These are phyloP conservation scores for Neoascochyta sp. DNA, from an alignment of 2,329 filamentous ascomycete species.

Conservation along the genomic window DNA sequence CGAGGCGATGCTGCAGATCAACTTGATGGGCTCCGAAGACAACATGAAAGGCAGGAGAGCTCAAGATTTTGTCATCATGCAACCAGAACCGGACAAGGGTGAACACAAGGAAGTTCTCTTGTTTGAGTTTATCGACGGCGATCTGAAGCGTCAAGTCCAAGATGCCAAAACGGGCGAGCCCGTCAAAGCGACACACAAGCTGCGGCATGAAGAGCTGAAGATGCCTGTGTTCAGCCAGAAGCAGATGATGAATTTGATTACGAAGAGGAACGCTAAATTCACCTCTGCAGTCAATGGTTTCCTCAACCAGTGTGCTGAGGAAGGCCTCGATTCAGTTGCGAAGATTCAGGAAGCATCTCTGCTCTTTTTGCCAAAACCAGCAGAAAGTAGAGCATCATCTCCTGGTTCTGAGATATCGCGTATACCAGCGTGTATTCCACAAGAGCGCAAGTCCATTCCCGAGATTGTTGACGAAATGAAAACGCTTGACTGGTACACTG, in stretches of 20 bases:
- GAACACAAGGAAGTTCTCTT: conserved; percentile 68
- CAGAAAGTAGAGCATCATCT: conserved; percentile 42
- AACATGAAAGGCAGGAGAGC: conserved; percentile 58
- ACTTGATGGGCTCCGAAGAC: conserved; percentile 67
- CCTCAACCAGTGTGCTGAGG: conserved; percentile 66
- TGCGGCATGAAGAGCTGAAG: conserved; percentile 75
- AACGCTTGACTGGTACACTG: conserved; percentile 78
- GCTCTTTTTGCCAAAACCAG: conserved; percentile 60
- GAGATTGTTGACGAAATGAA: conserved; percentile 85
- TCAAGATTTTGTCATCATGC: conserved; percentile 42
- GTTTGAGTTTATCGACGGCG: conserved; percentile 90
- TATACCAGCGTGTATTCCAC: conserved; percentile 70
- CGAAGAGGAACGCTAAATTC: conserved; percentile 85
- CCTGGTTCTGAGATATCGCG: conserved; percentile 44
- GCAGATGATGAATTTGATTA: conserved; percentile 84
- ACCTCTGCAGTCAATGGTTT: conserved; percentile 71
- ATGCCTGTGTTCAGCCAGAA: conserved; percentile 93
- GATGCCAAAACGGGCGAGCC: conserved; percentile 70
- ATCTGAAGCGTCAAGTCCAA: conserved; percentile 75
- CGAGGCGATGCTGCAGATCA: conserved; percentile 75
- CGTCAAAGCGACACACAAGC: conserved; percentile 62
- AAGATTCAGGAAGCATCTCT: conserved; percentile 59
- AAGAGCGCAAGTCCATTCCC: conserved; percentile 71
- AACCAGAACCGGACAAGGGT: conserved; percentile 37
- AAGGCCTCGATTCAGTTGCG: conserved; percentile 64